phyloP scores from a whole-genome alignment of 164 flowering plant species.

The Piper betle region DNA sequence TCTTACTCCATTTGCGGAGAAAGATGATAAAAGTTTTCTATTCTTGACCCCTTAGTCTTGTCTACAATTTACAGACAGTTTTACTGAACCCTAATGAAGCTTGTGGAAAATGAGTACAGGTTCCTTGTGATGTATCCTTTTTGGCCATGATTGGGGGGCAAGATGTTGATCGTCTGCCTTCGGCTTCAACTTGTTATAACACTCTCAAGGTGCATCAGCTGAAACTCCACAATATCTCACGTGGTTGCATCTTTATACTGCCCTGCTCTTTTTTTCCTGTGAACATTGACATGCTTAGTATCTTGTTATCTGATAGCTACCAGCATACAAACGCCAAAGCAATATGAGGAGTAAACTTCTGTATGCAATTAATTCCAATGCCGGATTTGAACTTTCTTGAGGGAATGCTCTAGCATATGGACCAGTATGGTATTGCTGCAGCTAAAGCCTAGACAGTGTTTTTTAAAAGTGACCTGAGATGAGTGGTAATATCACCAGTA shows the following conservation, averaged over 20 bases:
- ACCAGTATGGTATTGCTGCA: background rate
- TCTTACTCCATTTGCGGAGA: too few species aligned
- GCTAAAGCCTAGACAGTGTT: background rate
- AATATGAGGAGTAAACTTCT: slow-evolving; percentile 84
- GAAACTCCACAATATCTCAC: background rate
- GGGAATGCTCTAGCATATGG: background rate
- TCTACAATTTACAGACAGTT: background rate
- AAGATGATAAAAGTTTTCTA: too few species aligned
- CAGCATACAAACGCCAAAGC: slow-evolving; percentile 75
- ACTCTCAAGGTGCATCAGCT: slow-evolving; percentile 62
- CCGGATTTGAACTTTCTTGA: slow-evolving; percentile 96
- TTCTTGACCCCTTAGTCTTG: background rate
- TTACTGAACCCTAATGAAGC: background rate
- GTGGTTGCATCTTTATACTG: too few species aligned
- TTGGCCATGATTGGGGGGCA: slow-evolving; percentile 92
- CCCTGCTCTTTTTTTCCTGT: too few species aligned
- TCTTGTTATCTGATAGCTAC: slow-evolving; percentile 44
- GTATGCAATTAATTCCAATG: slow-evolving; percentile 86
- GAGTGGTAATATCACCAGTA: too few species aligned
- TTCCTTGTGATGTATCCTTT: slow-evolving; percentile 69
- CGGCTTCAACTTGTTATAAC: slow-evolving; percentile 98
- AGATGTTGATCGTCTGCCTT: slow-evolving; percentile 95
- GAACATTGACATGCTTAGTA: too few species aligned
- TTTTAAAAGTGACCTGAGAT: too few species aligned
- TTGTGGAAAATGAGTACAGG: slow-evolving; percentile 24